Evolutionary conservation across 139 green algal genomes (phyloP), one percentile per base, ranked within the genome.

Genomic region (Tetradesmus lagerheimii): DNA sequence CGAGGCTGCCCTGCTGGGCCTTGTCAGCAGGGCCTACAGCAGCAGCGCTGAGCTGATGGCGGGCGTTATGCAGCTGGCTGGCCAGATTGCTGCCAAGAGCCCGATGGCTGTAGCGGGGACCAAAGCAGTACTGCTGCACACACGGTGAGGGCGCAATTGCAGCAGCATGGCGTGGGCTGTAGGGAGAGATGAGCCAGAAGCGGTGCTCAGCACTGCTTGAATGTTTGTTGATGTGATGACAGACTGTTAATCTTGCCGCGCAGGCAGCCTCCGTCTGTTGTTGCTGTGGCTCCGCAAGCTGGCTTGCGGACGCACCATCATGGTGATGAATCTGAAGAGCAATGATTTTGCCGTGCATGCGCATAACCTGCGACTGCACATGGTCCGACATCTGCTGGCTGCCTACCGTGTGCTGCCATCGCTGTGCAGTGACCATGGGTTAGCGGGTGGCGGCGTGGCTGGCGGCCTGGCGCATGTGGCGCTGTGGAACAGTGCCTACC

Each of bases 51-150:
- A 90, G 23, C 45, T 97, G 90, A 25, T 90, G 82, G 47, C 77
- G 1, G 92, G 39, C 8, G 95, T 90, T 23, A 11, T 89, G 23
- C 35, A 64, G n/a, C 53, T 95, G 64, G 96, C 96, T 4, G 71
- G 67, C 1, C 4, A 50, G 11, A 38, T 98, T 5, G 96, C 97
- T 0, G 71, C 88, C 53, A 97, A 97, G 89, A 92, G 91, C 0
- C 94, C 92, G 5, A 75, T 97, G 89, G 96, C 97, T 5, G 43
- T 96, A 31, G 67, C 82, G 8, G 96, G 96, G 18, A 99, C 97
- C 80, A 99, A 99, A 91, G 84, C 91, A 8, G 91, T 97, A 39
- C 93, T 99, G 76, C 89, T 98, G 87, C 86, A 84, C 75, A 84
- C 86, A n/a, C 57, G 86, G 83, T 88, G 82, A 23, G 82, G 20